Base-by-base conservation (phyloP, 1,139 yeast species). In the Nakaseomyces glabratus region DNA sequence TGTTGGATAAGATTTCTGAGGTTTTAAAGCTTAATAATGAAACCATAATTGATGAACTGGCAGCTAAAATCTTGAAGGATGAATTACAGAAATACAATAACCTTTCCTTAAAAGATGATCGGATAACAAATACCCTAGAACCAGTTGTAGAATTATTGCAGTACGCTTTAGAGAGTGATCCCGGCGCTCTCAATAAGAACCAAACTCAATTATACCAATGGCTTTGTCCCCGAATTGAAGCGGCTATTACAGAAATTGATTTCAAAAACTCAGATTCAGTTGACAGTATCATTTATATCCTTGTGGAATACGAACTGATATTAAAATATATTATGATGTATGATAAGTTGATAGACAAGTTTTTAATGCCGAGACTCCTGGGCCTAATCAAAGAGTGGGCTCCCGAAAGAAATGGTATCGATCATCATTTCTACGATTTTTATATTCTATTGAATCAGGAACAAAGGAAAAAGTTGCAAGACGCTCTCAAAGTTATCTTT, bases 281-380 rank as follows among this genome's bases (percentile, higher is more conserved):
- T 4, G 36, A 38, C 4, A 33, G 52, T 5, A 57, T 61, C 2
- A 49, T 62, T 6, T 58, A 53, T 9, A 39, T 57, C 18, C 42
- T 60, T 36, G 62, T 71, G 20, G 69, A 68, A 23, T 70, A 73
- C 65, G 59, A 58, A 24, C 53, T 55, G 0, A 41, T 70, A 1
- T 37, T 72, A 2, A 65, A 67, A 11, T 52, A 45, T 25, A 44
- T 47, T 10, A 38, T 37, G 17, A 42, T 47, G 28, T 38, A 32
- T 2, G 46, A 46, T 1, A 44, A 46, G 13, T 44, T 67, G 5
- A 42, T 61, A 11, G 48, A 58, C 4, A 45, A 51, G 14, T 43
- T 64, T 10, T 43, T 62, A 1, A 37, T 57, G 0, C 72, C 75
- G 0, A 60, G 57, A 19, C 47, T 74, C 6, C 30, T 48, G 1